Evolutionary conservation across 768 basidiomycete genomes (phyloP).

Genomic region (Mycena rosella): DNA sequence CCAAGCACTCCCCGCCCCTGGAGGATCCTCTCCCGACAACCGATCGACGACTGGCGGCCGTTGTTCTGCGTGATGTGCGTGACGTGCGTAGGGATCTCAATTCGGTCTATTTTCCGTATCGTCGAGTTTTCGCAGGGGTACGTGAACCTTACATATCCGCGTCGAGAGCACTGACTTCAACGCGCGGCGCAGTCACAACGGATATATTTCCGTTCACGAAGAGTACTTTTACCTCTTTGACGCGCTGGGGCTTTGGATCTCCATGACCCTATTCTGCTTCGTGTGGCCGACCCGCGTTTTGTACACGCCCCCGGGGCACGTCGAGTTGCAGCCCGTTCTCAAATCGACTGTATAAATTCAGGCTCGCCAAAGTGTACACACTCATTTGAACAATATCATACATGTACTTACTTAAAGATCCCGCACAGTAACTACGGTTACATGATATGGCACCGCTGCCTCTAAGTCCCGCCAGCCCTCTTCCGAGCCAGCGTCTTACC

Average conservation of each 20-base stretch:
- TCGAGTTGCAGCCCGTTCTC: neutral
- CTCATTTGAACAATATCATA: too few species aligned
- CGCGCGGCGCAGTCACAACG: conserved; percentile 36
- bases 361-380: too few species aligned
- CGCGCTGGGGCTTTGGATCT: conserved; percentile 62
- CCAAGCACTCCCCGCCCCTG: neutral
- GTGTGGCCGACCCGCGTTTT: conserved; percentile 35
- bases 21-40: conserved; percentile 12
- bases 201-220: conserved; percentile 60
- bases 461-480: too few species aligned
- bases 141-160: neutral
- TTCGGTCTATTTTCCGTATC: conserved; percentile 65
- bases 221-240: conserved; percentile 67
- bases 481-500: too few species aligned
- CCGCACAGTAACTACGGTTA: too few species aligned
- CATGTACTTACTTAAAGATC: too few species aligned
- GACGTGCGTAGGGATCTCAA: conserved; percentile 40
- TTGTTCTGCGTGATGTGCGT: conserved; percentile 4
- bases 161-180: neutral
- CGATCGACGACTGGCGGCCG: conserved; percentile 32
- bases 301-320: neutral
- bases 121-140: conserved; percentile 64
- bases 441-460: too few species aligned
- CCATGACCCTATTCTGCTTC: conserved; percentile 53
- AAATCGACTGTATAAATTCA: neutral